These are phyloP conservation scores for Danielia oregonensis DNA, from an alignment of 805 yeast species.

Conservation along the genomic window DNA sequence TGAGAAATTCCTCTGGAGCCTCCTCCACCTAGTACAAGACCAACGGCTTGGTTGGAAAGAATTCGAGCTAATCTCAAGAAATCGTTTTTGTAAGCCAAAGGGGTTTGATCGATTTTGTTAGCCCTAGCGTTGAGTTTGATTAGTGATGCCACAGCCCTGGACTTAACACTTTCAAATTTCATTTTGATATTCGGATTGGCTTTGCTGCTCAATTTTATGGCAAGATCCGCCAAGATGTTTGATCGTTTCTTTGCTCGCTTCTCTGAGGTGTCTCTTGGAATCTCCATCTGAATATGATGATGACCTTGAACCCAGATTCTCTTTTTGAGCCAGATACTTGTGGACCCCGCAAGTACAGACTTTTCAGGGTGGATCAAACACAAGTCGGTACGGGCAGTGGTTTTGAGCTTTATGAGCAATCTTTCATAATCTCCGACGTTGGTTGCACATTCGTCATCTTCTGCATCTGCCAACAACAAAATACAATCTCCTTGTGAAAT, in stretches of 20 bases:
- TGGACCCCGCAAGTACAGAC: slow-evolving; percentile 79
- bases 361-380: slow-evolving; percentile 81
- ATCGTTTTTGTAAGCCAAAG: slow-evolving; percentile 48
- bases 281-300: slow-evolving; percentile 80
- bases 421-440: slow-evolving; percentile 84
- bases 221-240: slow-evolving; percentile 31
- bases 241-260: slow-evolving; percentile 16
- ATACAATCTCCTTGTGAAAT: slow-evolving; percentile 94
- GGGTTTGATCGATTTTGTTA: slow-evolving; percentile 15
- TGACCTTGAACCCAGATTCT: slow-evolving; percentile 91
- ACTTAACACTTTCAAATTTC: slow-evolving; percentile 30
- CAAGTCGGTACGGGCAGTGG: slow-evolving; percentile 84
- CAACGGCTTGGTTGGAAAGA: slow-evolving; percentile 89
- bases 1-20: slow-evolving; percentile 96
- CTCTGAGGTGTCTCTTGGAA: slow-evolving; percentile 19
- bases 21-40: slow-evolving; percentile 94
- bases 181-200: slow-evolving; percentile 32
- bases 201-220: slow-evolving; percentile 29
- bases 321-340: slow-evolving; percentile 78
- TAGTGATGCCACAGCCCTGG: slow-evolving; percentile 26
- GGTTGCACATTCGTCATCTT: slow-evolving; percentile 51
- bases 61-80: slow-evolving; percentile 86
- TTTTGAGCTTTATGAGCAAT: slow-evolving; percentile 65
- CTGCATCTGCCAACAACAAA: slow-evolving; percentile 82
- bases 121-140: slow-evolving; percentile 22